Evolutionary conservation across 192 early-diverging fungal species (phyloP), one percentile per base, ranked within the genome.

Genomic region (Entomortierella lignicola): DNA sequence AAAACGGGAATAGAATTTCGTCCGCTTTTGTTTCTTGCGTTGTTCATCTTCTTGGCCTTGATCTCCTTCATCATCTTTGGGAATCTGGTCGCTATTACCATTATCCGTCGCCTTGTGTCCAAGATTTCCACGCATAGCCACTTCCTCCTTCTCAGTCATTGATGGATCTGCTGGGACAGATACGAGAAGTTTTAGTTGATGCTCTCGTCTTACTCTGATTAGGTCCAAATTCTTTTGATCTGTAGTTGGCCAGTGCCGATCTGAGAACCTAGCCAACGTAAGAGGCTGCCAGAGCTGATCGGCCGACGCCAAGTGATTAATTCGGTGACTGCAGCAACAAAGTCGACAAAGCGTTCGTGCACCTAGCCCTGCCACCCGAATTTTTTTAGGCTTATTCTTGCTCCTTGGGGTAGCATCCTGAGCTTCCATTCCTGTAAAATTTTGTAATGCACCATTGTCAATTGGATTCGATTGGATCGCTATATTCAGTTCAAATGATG

Each of bases 231-330:
- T 61, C 43, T 63, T 69, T 55, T 64, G 58, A 52, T 74, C 70
- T 18, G 60, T 59, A 1, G 80, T 81, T 10, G 66, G 71, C 66
- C 71, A 74, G 41, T 81, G 80, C 26, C 80, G 65, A 54, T 70
- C 80, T 0, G 80, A 52, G 21, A 81, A 81, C 4, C 60, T 66
- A 4, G 30, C 12, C 31, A 81, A n/a, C 13, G 71, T 74, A 12
- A 81, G 55, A 4, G 51, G 54, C 21, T 81, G 54, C 80, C 80
- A 81, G 7, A 81, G 80, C 48, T 70, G 80, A 63, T 81, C 80
- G n/a, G 80, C 66, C 2, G 71, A 72, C 0, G 80, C 80, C 29
- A 81, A 18, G 20, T 81, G 72, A 37, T 74, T 72, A 17, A 81
- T 39, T 2, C 80, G 71, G 7, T 58, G 64, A 55, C 61, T 65